These are phyloP conservation scores for Pseudoscleropodium purum DNA, from an alignment of 225 moss, liverwort and hornwort genomes.

Conservation along the genomic window DNA sequence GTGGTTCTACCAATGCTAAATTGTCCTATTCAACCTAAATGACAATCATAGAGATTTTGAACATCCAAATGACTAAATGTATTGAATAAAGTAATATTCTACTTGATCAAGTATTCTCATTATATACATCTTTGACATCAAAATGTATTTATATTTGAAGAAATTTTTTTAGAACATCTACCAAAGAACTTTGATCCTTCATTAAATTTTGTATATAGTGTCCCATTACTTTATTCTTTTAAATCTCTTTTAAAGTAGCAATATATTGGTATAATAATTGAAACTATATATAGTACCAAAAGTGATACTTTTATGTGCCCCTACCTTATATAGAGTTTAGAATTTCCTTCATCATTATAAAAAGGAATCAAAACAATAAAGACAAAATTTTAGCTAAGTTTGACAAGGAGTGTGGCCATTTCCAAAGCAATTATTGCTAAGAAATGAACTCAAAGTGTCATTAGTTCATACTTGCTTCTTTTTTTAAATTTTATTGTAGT, in stretches of 20 bases:
- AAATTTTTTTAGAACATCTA: background rate
- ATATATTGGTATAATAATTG: too few relatives aligned
- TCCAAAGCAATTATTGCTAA: background rate
- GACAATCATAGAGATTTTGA: too few relatives aligned
- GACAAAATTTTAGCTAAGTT: background rate
- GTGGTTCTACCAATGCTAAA: too few relatives aligned
- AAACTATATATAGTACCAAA: background rate
- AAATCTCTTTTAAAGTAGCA: too few relatives aligned
- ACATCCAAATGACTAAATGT: background rate
- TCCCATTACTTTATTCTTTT: too few relatives aligned
- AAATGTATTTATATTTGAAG: background rate
- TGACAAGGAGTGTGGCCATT: background rate
- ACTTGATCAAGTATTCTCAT: background rate
- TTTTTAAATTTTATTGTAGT: background rate
- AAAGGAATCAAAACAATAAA: background rate
- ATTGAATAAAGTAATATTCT: background rate
- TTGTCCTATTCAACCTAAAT: too few relatives aligned
- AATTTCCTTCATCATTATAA: background rate
- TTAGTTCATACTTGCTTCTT: background rate
- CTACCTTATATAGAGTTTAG: accelerated
- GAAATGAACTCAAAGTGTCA: background rate
- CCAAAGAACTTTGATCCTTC: background rate
- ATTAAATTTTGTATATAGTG: background rate
- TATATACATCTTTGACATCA: background rate
- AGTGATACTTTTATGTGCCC: accelerated